Conservation (phyloP, 2,329 filamentous ascomycete species). For the Paecilomyces fulvus region DNA sequence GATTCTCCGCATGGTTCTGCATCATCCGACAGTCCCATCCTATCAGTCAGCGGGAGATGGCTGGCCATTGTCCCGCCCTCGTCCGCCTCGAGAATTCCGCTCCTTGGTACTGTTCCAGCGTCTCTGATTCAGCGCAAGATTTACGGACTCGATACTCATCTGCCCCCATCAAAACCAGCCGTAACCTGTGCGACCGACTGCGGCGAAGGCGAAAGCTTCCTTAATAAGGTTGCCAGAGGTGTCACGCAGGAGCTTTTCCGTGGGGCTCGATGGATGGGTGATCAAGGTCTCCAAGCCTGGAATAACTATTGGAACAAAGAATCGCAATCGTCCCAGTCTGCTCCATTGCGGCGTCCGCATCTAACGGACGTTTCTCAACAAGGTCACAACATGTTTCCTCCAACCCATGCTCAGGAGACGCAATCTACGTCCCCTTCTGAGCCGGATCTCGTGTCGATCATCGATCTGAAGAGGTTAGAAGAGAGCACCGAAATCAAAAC, state of each 20-base stretch:
- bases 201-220: slow-evolving; percentile 39
- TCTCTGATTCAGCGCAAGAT: slow-evolving; percentile 25
- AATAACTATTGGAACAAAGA: slow-evolving; percentile 44
- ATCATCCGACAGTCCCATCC: slow-evolving; percentile 28
- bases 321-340: slow-evolving; percentile 16
- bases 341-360: slow-evolving; percentile 23
- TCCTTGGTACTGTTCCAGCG: slow-evolving; percentile 33
- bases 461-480: slow-evolving; percentile 38
- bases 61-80: slow-evolving; percentile 37
- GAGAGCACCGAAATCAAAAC: slow-evolving; percentile 28
- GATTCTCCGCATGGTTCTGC: slow-evolving; percentile 25
- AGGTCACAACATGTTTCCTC: slow-evolving; percentile 33
- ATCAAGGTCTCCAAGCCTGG: slow-evolving; percentile 42
- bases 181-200: slow-evolving; percentile 38
- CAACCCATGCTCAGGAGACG: slow-evolving; percentile 38
- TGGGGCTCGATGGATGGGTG: slow-evolving; percentile 42
- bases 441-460: slow-evolving; percentile 38
- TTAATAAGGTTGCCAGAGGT: slow-evolving; percentile 40
- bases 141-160: slow-evolving; percentile 35
- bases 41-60: slow-evolving; percentile 40
- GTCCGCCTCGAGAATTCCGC: slow-evolving; percentile 28
- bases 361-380: slow-evolving; percentile 21
- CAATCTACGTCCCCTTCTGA: slow-evolving; percentile 26
- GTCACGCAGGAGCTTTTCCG: slow-evolving; percentile 43
- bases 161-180: slow-evolving; percentile 33